Base-by-base conservation (phyloP, 768 basidiomycete species). In the Pilatotrama ljubarskyi region DNA sequence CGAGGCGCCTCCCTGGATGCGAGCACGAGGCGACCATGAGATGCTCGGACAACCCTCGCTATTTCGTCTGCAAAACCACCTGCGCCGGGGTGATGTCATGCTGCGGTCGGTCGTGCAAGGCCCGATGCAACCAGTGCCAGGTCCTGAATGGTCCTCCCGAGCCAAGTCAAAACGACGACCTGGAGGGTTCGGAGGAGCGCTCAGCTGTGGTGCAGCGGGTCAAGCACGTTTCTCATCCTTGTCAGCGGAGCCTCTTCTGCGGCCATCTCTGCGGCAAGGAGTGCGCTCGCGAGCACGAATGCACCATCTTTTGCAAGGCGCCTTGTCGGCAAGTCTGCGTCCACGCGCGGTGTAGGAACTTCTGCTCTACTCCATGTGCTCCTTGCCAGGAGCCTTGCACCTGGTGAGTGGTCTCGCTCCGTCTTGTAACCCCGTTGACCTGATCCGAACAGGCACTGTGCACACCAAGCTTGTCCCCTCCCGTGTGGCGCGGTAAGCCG, bases 401-500 rank as follows among this genome's bases (percentile, higher is more conserved):
- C 3, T 89, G 88, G 84, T 66, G 43, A 56, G 51, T 24, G 57
- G 44, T 44, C 5, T 52, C 20, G 2, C 25, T 14, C 36, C 46
- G 4, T 24, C 36, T 22, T 11, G 13, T 22, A 29, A 25, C 13
- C 20, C 59, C 17, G 41, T 9, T 26, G 14, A 53, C n/a, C n/a
- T n/a, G 5, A 11, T 25, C 22, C 24, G n/a, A 7, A 3, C 46
- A 83, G 83, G 85, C 66, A 42, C 2, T 90, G 88, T 64, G 63
- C 75, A 10, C 88, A 89, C 64, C 62, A 77, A 26, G 56, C 50
- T 1, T 90, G 88, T 58, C 80, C 82, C 4, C 78, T 90, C 7
- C 81, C 86, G 0, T 90, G 88, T 65, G 86, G 87, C 14, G 86
- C 87, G 4, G 87, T 88, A 58, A 73, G 86, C n/a, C n/a, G n/a